Conservation (phyloP, 768 basidiomycete species). For the Mycena capillaripes region DNA sequence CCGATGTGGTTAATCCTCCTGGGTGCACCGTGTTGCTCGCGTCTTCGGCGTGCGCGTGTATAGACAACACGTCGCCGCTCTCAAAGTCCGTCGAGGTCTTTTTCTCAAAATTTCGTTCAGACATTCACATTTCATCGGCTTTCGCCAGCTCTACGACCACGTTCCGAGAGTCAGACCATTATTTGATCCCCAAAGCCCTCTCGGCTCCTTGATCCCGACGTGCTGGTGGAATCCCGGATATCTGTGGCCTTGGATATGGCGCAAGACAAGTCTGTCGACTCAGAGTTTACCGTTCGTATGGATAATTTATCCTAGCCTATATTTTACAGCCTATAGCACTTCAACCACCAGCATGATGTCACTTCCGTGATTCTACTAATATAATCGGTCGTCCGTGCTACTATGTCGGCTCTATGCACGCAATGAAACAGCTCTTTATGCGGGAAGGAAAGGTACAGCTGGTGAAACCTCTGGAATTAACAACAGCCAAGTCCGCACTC, state of each 20-base stretch:
- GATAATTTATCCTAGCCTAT: too few species aligned
- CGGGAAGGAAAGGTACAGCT: background rate
- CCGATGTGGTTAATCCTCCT: background rate
- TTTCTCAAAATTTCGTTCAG: background rate
- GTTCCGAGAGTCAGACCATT: background rate
- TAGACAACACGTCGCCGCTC: background rate
- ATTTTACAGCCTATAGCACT: too few species aligned
- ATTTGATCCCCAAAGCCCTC: background rate
- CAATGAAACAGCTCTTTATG: background rate
- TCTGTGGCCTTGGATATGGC: conserved; percentile 1
- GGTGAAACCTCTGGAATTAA: background rate
- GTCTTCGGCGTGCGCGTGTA: background rate
- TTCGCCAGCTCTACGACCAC: background rate
- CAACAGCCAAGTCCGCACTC: background rate
- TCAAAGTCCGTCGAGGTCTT: background rate
- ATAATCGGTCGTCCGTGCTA: background rate
- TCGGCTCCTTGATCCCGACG: background rate
- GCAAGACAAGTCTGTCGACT: background rate
- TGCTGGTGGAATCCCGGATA: conserved; percentile 1
- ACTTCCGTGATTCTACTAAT: background rate
- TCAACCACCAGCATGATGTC: background rate
- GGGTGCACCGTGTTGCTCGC: background rate
- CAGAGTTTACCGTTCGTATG: background rate
- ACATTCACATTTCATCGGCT: background rate
- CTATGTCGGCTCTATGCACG: background rate